Evolutionary conservation across 164 flowering plant species (phyloP).

Genomic region (Paratinospora sagittata): DNA sequence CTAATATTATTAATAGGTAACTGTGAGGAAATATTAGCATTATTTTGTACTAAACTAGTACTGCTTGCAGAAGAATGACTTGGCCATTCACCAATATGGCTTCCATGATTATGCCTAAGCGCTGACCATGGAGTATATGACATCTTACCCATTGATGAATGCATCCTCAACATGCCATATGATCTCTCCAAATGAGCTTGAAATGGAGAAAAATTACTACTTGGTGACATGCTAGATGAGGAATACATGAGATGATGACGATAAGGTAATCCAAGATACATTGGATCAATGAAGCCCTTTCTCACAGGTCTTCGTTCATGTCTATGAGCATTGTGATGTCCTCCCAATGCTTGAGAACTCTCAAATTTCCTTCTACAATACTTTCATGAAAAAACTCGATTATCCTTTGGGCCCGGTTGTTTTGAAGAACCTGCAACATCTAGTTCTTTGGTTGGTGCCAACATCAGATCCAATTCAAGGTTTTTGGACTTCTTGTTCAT

Average conservation of each 20-base stretch:
- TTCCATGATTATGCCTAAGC: too few species aligned
- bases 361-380: constrained; percentile 34
- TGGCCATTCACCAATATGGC: too few species aligned
- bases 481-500: background rate
- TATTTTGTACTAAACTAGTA: too few species aligned
- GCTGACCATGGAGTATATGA: too few species aligned
- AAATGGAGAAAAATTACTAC: constrained; percentile 6
- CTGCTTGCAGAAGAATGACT: too few species aligned
- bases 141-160: constrained; percentile 19
- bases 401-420: constrained; percentile 6
- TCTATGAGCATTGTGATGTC: constrained; percentile 40
- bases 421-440: background rate
- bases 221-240: background rate
- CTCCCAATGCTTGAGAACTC: constrained; percentile 38
- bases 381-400: constrained; percentile 27
- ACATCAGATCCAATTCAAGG: background rate
- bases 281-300: constrained; percentile 4
- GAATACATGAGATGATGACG: constrained; percentile 5
- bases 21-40: too few species aligned
- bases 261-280: background rate
- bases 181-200: constrained; percentile 4
- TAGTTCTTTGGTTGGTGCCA: background rate
- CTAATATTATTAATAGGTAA: too few species aligned
- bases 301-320: constrained; percentile 26
- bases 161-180: constrained; percentile 17